Evolutionary conservation across 2,329 filamentous ascomycete species (phyloP), one percentile per base, ranked within the genome.

Genomic region (Neurospora sp.): DNA sequence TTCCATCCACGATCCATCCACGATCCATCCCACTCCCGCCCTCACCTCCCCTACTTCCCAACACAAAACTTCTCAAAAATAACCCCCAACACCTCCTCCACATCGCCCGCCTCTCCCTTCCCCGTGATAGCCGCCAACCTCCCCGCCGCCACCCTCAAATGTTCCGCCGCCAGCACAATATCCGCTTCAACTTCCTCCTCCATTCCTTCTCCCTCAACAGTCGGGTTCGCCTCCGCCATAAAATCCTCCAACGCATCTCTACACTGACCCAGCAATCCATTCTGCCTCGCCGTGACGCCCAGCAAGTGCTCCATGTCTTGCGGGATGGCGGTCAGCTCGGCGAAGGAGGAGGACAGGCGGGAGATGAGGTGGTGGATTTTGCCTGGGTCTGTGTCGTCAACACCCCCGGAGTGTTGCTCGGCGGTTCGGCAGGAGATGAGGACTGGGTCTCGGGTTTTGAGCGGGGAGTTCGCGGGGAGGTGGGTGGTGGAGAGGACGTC

Each of bases 61-160:
- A 84, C 82, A 70, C 83, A 84, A 68, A 84, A 84, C 92, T 97
- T 98, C 80, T 98, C 95, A 82, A 99, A 99, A 4, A 99, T 94
- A 28, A 99, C 94, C 0, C 96, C 96, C 66, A 99, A 82, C 8
- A 99, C 93, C 78, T 98, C 96, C 78, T 99, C 95, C 17, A 98
- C 93, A 79, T 98, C 95, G 2, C 93, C 92, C 52, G 87, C 87
- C 75, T 93, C 92, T 0, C 93, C 94, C 69, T 88, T 88, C 0
- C 96, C 96, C 0, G 93, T 98, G 75, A 98, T 97, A 70, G 89
- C 88, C 1, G 93, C 91, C n/a, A 97, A 84, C 73, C 89, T 90
- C 68, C 90, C 87, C 0, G 93, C 93, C 13, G 93, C 94, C 74
- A 88, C 89, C 62, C 96, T 90, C 69, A 99, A 84, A 77, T 94